Conservation (phyloP, 257 asterid genomes). For the Nicotiana tabacum region DNA sequence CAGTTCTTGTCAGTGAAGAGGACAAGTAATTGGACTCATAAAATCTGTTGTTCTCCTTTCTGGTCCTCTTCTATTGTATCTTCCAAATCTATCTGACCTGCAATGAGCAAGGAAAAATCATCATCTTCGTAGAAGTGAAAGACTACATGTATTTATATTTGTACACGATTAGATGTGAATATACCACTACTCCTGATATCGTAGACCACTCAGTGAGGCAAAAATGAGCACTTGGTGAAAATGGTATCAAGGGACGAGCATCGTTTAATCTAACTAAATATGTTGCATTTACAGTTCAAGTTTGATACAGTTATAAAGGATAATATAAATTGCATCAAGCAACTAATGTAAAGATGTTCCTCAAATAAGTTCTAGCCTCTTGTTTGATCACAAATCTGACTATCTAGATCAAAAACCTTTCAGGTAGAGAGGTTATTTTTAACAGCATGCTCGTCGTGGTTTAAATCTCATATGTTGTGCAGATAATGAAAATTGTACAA, state of each 20-base stretch:
- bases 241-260: too few relatives aligned
- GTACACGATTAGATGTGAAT: too few relatives aligned
- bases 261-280: too few relatives aligned
- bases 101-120: conserved; percentile 3
- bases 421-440: background rate
- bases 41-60: conserved; percentile 19
- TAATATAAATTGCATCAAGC: too few relatives aligned
- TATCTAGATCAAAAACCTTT: background rate
- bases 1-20: conserved; percentile 14
- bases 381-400: background rate
- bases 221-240: too few relatives aligned
- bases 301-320: too few relatives aligned
- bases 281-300: too few relatives aligned
- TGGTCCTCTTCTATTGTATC: conserved; percentile 68
- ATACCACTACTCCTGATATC: too few relatives aligned
- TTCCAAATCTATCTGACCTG: conserved; percentile 61
- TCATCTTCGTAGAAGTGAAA: too few relatives aligned
- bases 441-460: background rate
- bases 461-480: background rate
- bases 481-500: background rate
- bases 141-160: too few relatives aligned
- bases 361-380: background rate
- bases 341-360: background rate
- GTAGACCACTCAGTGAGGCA: too few relatives aligned
- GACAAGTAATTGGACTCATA: background rate